Evolutionary conservation across 1,139 yeast genomes (phyloP), one percentile per base, ranked within the genome.

Genomic region (Saccharomyces hybrid): DNA sequence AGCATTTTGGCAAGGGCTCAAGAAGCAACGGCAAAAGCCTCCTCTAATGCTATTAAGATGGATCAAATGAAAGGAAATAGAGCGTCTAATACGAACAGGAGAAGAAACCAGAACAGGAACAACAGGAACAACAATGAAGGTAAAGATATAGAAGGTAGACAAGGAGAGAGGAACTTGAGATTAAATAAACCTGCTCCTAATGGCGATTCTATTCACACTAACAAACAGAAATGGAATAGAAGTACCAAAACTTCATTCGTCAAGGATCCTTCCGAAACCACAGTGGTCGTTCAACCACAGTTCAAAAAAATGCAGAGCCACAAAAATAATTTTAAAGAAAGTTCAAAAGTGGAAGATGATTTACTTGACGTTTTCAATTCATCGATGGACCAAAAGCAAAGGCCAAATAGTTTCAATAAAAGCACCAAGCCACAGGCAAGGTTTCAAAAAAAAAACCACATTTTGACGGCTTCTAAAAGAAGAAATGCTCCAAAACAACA

Each of bases 1-100:
- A 58, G 59, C 44, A 57, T 64, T 5, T 52, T 64, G 29, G 58
- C 57, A 11, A 57, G 59, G 42, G 67, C 65, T 14, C 59, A 63
- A 48, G 61, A 62, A 32, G 66, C 65, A 23, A 59, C 66, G 7
- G 52, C 56, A 42, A 42, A 32, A 41, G 50, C 47, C 41, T 51
- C 27, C 14, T 38, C 44, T 7, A 38, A 38, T 38, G 44, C 44
- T 38, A 38, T 32, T 23, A 29, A 44, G 32, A 14, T 27, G 9
- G 29, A 41, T 27, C 9, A 38, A 11, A 47, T 4, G 16, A 51
- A 49, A 32, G 38, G 14, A 13, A 19, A 46, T 9, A 49, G 46
- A n/a, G 16, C 26, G 2, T 14, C 27, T 16, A 26, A n/a, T 44
- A 28, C 2, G 16, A 25, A 44, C 6, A 49, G 49, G n/a, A n/a